Evolutionary conservation across 2,329 filamentous ascomycete genomes (phyloP).

Genomic region (Colletotrichum karsti): DNA sequence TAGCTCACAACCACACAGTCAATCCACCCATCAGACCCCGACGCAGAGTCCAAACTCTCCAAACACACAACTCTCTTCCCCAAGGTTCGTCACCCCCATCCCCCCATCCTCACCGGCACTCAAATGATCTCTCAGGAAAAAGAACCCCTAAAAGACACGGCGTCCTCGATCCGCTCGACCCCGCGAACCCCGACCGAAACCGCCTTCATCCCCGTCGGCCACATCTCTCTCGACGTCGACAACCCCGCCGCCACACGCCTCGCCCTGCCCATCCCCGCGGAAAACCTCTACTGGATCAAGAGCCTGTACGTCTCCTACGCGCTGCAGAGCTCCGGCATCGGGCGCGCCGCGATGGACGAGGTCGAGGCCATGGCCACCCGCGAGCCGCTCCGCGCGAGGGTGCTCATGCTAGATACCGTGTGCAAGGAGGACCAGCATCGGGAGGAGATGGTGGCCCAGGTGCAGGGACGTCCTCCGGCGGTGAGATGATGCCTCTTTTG

Average conservation of each 20-base stretch:
- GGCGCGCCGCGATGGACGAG: conserved; percentile 38
- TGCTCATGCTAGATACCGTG: conserved; percentile 37
- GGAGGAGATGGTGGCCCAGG: background rate
- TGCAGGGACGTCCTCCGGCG: background rate
- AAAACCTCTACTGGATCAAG: conserved; percentile 39
- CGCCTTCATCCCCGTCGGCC: conserved; percentile 39
- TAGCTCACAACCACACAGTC: conserved; percentile 21
- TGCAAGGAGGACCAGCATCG: conserved; percentile 33
- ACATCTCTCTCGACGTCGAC: conserved; percentile 38
- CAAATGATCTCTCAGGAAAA: background rate
- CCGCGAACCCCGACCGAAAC: conserved; percentile 8
- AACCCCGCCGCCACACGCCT: conserved; percentile 16
- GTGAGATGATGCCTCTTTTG: background rate
- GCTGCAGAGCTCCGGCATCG: conserved; percentile 36
- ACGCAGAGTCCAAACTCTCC: conserved; percentile 27
- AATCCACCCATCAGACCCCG: conserved; percentile 17
- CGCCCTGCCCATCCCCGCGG: conserved; percentile 29
- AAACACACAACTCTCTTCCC: conserved; percentile 33
- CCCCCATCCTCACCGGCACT: background rate
- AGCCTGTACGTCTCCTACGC: conserved; percentile 36
- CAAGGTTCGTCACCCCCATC: background rate
- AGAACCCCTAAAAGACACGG: conserved; percentile 28
- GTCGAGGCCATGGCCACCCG: conserved; percentile 36
- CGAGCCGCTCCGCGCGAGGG: conserved; percentile 34
- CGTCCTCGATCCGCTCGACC: conserved; percentile 8